Base-by-base conservation (phyloP, 495 filamentous ascomycete genomes). In the Neurospora pannonica region DNA sequence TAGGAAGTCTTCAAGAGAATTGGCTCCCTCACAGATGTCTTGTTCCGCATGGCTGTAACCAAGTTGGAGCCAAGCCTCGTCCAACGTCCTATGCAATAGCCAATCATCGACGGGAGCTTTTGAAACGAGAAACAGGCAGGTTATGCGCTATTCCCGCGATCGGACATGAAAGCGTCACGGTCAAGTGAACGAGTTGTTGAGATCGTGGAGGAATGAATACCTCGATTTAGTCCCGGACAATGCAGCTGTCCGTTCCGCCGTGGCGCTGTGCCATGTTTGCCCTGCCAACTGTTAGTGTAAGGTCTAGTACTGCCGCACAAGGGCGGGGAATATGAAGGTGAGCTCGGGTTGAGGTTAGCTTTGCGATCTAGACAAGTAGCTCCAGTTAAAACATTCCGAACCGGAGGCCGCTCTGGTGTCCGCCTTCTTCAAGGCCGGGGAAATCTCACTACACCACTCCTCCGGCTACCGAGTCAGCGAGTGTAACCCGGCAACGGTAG, bases 371-470 rank as follows among this genome's bases (percentile, higher is more conserved):
- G n/a, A n/a, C n/a, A n/a, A n/a, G n/a, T n/a, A n/a, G n/a, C n/a
- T n/a, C n/a, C n/a, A n/a, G n/a, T n/a, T n/a, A n/a, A n/a, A 11
- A 39, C 13, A 13, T 39, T 39, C 2, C 10, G 11, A 39, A 39
- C 11, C 38, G 38, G 0, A 11, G 10, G 38, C 10, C 38, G 38
- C 38, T 39, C 38, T 13, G 38, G 38, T 13, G 38, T 39, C 38
- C 4, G 10, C 1, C 38, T 39, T 3, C 34, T 3, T 0, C 34
- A 4, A 36, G 3, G 2, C 3, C 0, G 34, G 3, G 2, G 3
- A 3, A 4, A 4, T 5, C n/a, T n/a, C n/a, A n/a, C n/a, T n/a
- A n/a, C n/a, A n/a, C n/a, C n/a, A n/a, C n/a, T n/a, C n/a, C n/a
- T n/a, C n/a, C n/a, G n/a, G n/a, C n/a, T n/a, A n/a, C n/a, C n/a